Evolutionary conservation across 768 basidiomycete species (phyloP), one percentile per base, ranked within the genome.

Genomic region (Postia placenta): DNA sequence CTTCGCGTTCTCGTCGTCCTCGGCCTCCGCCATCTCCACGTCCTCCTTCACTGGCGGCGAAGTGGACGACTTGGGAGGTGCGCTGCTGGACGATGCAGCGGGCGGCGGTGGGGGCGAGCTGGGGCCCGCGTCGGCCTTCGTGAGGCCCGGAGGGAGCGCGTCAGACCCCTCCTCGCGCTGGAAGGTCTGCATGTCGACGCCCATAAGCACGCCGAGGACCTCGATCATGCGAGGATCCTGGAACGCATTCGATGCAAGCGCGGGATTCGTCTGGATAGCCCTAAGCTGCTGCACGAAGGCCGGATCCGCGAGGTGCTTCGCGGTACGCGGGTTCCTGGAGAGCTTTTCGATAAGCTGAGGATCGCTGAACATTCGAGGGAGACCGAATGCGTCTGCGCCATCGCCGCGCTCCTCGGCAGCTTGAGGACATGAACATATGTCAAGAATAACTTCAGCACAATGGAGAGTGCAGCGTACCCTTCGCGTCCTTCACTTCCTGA

Each of bases 161-260:
- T 85, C 76, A 9, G 90, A 90, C 28, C 87, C 92, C 70, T 91
- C 90, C 15, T 86, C 83, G 48, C 92, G 76, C 45, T 80, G 75
- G 65, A 89, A 86, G 49, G 86, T 91, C 67, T 89, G 83, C 68
- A 97, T 79, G 68, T 97, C 92, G 57, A 97, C 76, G 27, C 92
- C 92, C 87, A 97, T 91, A 49, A 91, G 76, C 11, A 83, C 94
- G 51, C 94, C 94, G 38, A 97, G 73, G 14, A 92, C 92, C 61
- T 90, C 86, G 65, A 92, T 90, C 91, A 96, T 92, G 50, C 94
- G 80, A 28, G 94, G 82, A 67, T 97, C 94, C 52, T 80, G 70
- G 64, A 59, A 80, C 75, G 39, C 78, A 53, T 62, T 66, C 47
- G 80, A 72, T 19, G 83, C 86, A 42, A 88, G 68, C 44, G 61